Conservation (phyloP, 2,329 filamentous ascomycete genomes). For the Dichotomopilus funicola region DNA sequence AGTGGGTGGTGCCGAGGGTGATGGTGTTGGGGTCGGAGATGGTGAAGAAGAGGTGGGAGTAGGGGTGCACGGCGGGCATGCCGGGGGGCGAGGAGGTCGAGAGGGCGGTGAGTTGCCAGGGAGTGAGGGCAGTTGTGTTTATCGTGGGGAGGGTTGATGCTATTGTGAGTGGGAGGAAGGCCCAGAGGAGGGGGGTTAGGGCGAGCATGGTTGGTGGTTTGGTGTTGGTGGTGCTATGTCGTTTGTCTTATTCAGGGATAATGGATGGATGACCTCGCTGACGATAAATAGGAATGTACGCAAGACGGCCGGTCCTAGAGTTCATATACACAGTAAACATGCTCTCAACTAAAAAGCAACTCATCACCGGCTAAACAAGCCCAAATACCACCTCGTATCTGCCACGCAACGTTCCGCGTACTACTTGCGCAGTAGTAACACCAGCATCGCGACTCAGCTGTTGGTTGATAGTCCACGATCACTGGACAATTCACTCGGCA, state of each 20-base stretch:
- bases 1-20: conserved; percentile 13
- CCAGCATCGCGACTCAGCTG: background rate
- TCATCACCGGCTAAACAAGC: conserved; percentile 2
- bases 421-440: background rate
- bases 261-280: background rate
- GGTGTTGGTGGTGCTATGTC: too few species aligned
- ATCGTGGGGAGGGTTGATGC: background rate
- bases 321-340: too few species aligned
- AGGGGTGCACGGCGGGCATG: conserved; percentile 19
- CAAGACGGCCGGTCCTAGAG: too few species aligned
- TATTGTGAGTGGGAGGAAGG: background rate
- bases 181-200: background rate
- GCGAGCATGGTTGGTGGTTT: background rate
- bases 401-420: conserved; percentile 6
- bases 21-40: conserved; percentile 27
- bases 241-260: background rate
- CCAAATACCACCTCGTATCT: conserved; percentile 1
- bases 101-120: conserved; percentile 25
- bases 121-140: conserved; percentile 1
- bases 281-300: background rate
- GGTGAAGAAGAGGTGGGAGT: conserved; percentile 19
- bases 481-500: too few species aligned
- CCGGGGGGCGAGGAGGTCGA: conserved; percentile 24
- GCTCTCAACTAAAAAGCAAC: too few species aligned
- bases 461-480: too few species aligned